Evolutionary conservation across 768 basidiomycete species (phyloP), one percentile per base, ranked within the genome.

Genomic region (Mycena latifolia): DNA sequence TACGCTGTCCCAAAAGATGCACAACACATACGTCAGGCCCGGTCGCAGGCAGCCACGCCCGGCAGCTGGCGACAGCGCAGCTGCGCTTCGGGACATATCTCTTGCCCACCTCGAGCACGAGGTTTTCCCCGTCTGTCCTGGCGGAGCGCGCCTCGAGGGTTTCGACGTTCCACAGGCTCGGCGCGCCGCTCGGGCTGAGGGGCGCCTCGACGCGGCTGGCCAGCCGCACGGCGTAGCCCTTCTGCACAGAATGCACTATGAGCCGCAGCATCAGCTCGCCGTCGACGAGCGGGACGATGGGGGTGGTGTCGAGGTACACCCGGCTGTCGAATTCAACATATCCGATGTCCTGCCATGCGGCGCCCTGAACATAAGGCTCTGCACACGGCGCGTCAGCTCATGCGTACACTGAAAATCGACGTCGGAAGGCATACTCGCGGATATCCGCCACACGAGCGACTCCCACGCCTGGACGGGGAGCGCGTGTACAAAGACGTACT

Each of bases 381-480:
- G 24, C 28, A 14, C 20, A 35, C 17, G 4, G 45, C 3, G 55
- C 24, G 24, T 28, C 17, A 55, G 41, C 20, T 29, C 2, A 41
- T 28, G 33, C 33, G 14, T 14, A 35, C 2, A 5, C 15, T 17
- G 10, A 22, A 28, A 27, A 47, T n/a, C n/a, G n/a, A n/a, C n/a
- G n/a, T n/a, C 29, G n/a, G n/a, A 31, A 9, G 14, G 24, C 60
- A 7, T 61, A 61, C 60, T 61, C 1, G 47, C 57, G 5, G 47
- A 48, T 5, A 41, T 50, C 37, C 22, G 35, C 58, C 58, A 60
- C 27, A 60, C 58, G 25, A 41, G 58, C 48, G 58, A 43, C 28
- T 61, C 59, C 59, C 50, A 61, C 39, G 48, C 59, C n/a, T 61
- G 59, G 50, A 61, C 29, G 37, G 59, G 58, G 29, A 52, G 59